Evolutionary conservation across 2,329 filamentous ascomycete genomes (phyloP).

Genomic region (Periglandula ipomoeae): DNA sequence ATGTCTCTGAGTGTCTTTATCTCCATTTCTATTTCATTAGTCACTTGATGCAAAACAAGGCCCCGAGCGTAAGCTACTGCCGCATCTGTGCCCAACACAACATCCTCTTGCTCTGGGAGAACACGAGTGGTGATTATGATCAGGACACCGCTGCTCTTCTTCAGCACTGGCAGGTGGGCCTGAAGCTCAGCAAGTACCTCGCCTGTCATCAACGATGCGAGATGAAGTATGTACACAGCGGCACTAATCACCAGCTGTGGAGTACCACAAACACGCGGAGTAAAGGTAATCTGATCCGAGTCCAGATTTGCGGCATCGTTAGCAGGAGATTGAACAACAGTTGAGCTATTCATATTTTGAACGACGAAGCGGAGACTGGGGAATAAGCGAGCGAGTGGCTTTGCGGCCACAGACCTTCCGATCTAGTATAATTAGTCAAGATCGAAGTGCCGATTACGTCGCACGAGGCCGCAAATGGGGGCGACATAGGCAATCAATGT

Average conservation of each 20-base stretch:
- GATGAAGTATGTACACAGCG: constrained; percentile 9
- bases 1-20: background rate
- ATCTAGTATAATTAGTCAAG: too few species aligned
- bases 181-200: constrained; percentile 1
- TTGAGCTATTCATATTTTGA: too few species aligned
- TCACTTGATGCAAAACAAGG: constrained; percentile 3
- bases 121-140: background rate
- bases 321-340: too few species aligned
- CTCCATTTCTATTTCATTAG: constrained; percentile 7
- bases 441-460: too few species aligned
- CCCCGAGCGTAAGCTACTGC: background rate
- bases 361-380: background rate
- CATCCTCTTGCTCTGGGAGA: background rate
- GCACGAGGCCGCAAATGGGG: background rate
- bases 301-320: background rate
- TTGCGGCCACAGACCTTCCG: background rate
- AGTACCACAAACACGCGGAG: background rate
- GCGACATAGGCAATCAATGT: background rate
- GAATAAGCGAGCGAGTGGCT: background rate
- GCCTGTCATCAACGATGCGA: background rate
- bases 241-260: constrained; percentile 2
- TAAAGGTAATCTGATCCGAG: background rate
- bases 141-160: constrained; percentile 3
- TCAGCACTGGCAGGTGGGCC: background rate
- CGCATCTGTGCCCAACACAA: background rate